Conservation (phyloP, 1,139 yeast genomes). For the Williopsis jadinii region DNA sequence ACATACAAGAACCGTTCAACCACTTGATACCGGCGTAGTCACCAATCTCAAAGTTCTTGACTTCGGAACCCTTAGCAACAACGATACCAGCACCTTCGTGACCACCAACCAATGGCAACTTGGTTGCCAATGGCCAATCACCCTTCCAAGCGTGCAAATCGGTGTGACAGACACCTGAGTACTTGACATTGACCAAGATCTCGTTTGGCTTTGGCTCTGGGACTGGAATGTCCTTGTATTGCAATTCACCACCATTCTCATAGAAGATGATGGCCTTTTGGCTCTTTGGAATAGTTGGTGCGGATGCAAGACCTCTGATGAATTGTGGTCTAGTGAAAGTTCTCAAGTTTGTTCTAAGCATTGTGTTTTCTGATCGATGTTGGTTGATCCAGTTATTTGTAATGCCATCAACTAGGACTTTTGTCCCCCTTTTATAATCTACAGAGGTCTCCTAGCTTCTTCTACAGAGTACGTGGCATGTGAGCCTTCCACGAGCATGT, state of each 20-base stretch:
- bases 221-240: constrained; percentile 51
- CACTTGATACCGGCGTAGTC: constrained; percentile 61
- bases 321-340: constrained; percentile 11
- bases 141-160: constrained; percentile 70
- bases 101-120: constrained; percentile 63
- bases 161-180: constrained; percentile 67
- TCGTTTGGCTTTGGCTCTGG: constrained; percentile 58
- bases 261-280: constrained; percentile 49
- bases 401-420: too few species aligned
- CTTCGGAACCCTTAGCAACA: constrained; percentile 52
- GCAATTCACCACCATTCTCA: constrained; percentile 41
- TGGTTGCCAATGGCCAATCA: constrained; percentile 57
- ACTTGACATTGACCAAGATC: constrained; percentile 51
- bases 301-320: constrained; percentile 30
- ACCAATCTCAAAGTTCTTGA: constrained; percentile 53
- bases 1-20: constrained; percentile 58
- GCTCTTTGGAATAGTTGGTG: constrained; percentile 41
- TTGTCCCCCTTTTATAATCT: too few species aligned
- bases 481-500: too few species aligned
- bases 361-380: constrained; percentile 3
- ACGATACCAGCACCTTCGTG: constrained; percentile 68
- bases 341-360: constrained; percentile 15
- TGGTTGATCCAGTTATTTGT: not conserved
- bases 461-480: too few species aligned
- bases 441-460: too few species aligned